A percentile compares a stretch with the other conserved stretches of the same genome.
phyloP scores from a whole-genome alignment of 2,329 filamentous ascomycete species.

The Colletotrichum sp. region DNA sequence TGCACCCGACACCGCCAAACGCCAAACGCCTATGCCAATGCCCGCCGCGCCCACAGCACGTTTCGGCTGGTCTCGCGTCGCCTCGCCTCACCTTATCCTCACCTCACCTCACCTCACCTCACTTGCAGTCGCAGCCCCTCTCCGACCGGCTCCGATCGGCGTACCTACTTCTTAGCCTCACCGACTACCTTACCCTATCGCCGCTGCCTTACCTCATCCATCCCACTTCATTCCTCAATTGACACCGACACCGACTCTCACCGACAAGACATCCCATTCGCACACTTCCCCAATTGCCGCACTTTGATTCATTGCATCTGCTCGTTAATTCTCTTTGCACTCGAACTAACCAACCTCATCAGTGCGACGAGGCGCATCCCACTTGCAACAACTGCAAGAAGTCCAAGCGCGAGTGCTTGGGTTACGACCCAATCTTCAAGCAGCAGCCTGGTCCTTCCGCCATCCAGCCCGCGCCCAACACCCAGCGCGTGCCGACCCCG shows the following conservation, averaged over 20 bases:
- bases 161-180: not conserved
- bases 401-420: conserved; percentile 84
- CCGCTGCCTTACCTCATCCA: not conserved
- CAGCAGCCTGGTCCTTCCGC: conserved; percentile 72
- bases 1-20: not conserved
- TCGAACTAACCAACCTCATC: conserved; percentile 15
- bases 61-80: not conserved
- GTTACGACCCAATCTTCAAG: conserved; percentile 89
- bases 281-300: not conserved
- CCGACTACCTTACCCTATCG: not conserved
- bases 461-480: conserved; percentile 73
- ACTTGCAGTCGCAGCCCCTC: not conserved
- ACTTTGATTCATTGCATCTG: not conserved
- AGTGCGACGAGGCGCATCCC: conserved; percentile 97
- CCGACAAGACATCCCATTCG: not conserved
- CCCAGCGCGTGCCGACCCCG: conserved; percentile 36
- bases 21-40: not conserved
- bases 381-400: conserved; percentile 91
- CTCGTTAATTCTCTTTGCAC: not conserved
- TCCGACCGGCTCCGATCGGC: not conserved
- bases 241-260: not conserved
- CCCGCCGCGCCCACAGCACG: not conserved
- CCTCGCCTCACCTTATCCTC: not conserved
- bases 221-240: not conserved
- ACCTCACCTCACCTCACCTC: not conserved